phyloP scores from a whole-genome alignment of 2,329 filamentous ascomycete species.

The Aureobasidium pullulans region DNA sequence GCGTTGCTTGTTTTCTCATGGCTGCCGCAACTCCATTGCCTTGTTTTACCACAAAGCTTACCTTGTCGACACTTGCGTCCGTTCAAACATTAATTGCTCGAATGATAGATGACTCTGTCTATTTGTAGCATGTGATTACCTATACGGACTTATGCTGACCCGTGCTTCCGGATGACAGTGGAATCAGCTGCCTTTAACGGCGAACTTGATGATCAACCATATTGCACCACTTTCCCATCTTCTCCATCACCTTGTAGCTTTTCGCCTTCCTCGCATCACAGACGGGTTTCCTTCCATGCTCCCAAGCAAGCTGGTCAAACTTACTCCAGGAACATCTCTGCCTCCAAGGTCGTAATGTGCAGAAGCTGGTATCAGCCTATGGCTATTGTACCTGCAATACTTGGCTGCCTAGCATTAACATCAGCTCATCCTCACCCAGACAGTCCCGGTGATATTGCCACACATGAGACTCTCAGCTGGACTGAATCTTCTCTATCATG shows the following conservation, averaged over 20 bases:
- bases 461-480: conserved; percentile 46
- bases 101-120: background rate
- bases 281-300: background rate
- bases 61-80: background rate
- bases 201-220: background rate
- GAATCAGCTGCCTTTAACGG: background rate
- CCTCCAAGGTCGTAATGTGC: background rate
- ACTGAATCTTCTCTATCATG: conserved; percentile 65
- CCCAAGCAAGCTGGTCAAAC: background rate
- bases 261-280: background rate
- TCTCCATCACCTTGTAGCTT: background rate
- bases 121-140: conserved; percentile 5
- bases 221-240: background rate
- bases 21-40: background rate
- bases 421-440: conserved; percentile 14
- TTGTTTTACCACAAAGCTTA: conserved; percentile 2
- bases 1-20: background rate
- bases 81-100: conserved; percentile 1
- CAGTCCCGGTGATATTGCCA: background rate
- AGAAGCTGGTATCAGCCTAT: background rate
- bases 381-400: conserved; percentile 1
- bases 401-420: background rate
- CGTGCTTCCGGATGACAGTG: conserved; percentile 17
- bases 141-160: conserved; percentile 5
- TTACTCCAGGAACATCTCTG: background rate